Evolutionary conservation across 2,329 filamentous ascomycete species (phyloP).

Genomic region (Arthroderma sp.): DNA sequence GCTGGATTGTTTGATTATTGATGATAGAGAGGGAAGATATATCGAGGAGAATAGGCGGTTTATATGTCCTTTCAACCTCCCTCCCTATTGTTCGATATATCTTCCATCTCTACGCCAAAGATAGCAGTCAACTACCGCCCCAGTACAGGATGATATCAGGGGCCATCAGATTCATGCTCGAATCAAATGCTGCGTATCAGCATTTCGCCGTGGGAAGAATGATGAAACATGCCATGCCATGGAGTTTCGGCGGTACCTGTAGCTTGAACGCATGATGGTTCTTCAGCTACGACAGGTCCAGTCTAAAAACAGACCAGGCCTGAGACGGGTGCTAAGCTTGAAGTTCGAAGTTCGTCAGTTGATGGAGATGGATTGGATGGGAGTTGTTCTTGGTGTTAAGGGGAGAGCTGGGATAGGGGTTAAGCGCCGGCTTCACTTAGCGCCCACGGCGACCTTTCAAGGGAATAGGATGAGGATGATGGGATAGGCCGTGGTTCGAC

Average conservation of each 20-base stretch:
- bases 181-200: not conserved
- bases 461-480: not conserved
- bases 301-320: not conserved
- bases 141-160: not conserved
- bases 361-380: constrained; percentile 1
- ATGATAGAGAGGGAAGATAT: constrained; percentile 4
- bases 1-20: not conserved
- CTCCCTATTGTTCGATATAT: not conserved
- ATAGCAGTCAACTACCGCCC: not conserved
- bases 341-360: not conserved
- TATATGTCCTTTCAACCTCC: not conserved
- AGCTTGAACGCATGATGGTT: not conserved
- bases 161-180: not conserved
- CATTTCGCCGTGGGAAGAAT: not conserved
- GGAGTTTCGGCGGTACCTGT: not conserved
- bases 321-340: too few species aligned
- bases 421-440: constrained; percentile 3
- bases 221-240: not conserved
- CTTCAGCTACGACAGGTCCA: not conserved
- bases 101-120: not conserved
- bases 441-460: not conserved
- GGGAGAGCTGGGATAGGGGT: not conserved
- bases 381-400: not conserved
- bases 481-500: too few species aligned
- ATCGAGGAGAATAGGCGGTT: not conserved